These are phyloP conservation scores for Suillus sp. DNA, from an alignment of 768 basidiomycete genomes.

Conservation along the genomic window DNA sequence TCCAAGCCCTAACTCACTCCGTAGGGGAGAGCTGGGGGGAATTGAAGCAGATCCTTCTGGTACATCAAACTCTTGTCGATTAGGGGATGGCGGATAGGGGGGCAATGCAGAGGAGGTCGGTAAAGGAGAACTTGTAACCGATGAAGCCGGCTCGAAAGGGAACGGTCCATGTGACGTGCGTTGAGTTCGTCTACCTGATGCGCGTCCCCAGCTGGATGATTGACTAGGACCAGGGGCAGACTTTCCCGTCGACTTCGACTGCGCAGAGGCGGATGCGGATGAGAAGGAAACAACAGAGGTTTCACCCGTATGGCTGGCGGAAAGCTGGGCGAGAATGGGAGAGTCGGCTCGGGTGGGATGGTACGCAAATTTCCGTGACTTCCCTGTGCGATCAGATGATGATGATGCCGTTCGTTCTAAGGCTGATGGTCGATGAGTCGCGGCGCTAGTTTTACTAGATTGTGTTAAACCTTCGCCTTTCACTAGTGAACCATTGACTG, in stretches of 20 bases:
- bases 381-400: constrained; percentile 27
- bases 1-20: constrained; percentile 37
- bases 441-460: constrained; percentile 6
- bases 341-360: constrained; percentile 24
- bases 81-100: constrained; percentile 12
- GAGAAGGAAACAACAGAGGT: constrained; percentile 36
- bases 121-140: constrained; percentile 44
- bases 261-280: constrained; percentile 32
- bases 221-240: constrained; percentile 37
- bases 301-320: constrained; percentile 41
- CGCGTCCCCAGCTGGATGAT: constrained; percentile 61
- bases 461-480: constrained; percentile 13
- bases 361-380: constrained; percentile 14
- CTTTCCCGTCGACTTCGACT: constrained; percentile 42
- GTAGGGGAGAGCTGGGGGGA: constrained; percentile 21
- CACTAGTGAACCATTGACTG: constrained; percentile 19
- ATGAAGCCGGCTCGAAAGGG: constrained; percentile 68
- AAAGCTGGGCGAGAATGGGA: constrained; percentile 26
- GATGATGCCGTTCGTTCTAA: constrained; percentile 30
- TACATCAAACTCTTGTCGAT: constrained; percentile 12
- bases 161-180: constrained; percentile 60
- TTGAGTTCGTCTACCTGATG: constrained; percentile 42
- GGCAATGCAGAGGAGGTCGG: constrained; percentile 25
- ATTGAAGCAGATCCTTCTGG: constrained; percentile 16
- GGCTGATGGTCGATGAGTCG: constrained; percentile 20